Evolutionary conservation across 2,329 filamentous ascomycete genomes (phyloP).

Genomic region (Trichoderma atrobrunneum): DNA sequence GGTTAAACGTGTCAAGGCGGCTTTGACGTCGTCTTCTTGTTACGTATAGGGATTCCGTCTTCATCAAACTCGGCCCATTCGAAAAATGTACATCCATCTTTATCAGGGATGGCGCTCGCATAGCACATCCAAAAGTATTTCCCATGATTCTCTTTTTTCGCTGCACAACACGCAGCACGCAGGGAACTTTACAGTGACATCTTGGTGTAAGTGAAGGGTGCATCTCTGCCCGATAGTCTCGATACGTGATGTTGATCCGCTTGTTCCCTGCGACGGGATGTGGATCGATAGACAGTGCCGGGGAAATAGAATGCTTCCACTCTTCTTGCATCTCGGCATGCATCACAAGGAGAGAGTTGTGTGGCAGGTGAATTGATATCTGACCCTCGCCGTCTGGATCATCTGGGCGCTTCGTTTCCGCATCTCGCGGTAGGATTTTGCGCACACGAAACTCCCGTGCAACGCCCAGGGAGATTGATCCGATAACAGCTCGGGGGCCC

Average conservation of each 20-base stretch:
- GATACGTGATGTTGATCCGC: conserved; percentile 91
- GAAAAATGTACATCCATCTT: conserved; percentile 71
- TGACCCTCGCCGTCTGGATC: conserved; percentile 71
- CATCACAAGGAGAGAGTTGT: conserved; percentile 93
- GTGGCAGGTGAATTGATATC: conserved; percentile 88
- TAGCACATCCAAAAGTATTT: conserved; percentile 95
- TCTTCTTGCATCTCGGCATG: conserved; percentile 97
- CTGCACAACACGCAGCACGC: conserved; percentile 73
- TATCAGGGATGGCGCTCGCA: conserved; percentile 66
- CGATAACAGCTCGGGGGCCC: conserved; percentile 83
- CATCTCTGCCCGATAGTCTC: conserved; percentile 74
- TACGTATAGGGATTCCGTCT: conserved; percentile 66
- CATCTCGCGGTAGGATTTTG: conserved; percentile 63
- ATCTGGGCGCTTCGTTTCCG: conserved; percentile 38
- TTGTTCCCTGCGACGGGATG: conserved; percentile 78
- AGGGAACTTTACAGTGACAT: conserved; percentile 71
- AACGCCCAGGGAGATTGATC: conserved; percentile 85
- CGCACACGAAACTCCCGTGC: conserved; percentile 91
- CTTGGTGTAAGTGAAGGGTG: conserved; percentile 75
- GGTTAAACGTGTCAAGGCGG: conserved; percentile 45
- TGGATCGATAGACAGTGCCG: conserved; percentile 72
- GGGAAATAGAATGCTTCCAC: conserved; percentile 87
- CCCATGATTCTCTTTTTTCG: conserved; percentile 72
- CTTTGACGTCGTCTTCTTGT: conserved; percentile 34
- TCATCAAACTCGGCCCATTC: conserved; percentile 85